Evolutionary conservation across 2,329 filamentous ascomycete species (phyloP), one percentile per base, ranked within the genome.

Genomic region (Hirsutella minnesotensis): DNA sequence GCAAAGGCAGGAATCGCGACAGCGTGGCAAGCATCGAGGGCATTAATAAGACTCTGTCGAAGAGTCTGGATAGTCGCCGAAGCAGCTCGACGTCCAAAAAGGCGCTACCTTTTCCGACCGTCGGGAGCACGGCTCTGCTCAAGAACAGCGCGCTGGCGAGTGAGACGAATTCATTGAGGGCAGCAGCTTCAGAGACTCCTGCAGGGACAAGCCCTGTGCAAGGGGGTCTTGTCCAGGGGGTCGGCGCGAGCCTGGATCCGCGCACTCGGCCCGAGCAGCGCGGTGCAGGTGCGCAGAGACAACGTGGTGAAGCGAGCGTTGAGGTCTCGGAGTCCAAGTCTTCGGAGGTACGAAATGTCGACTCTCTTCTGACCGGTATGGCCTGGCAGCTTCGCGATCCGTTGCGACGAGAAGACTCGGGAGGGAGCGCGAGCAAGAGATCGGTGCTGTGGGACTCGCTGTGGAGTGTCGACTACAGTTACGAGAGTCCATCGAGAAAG

Each of bases 11-110:
- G 54, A 62, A 59, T 19, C 56, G 64, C 10, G 66, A 68, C 36
- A 62, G 68, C 43, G 66, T 72, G 24, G 67, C 73, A 13, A 77
- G 75, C 46, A 83, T 83, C 45, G 81, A 83, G 49, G 81, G 79
- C 20, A 82, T 85, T 40, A 86, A 83, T 54, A 84, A 82, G 63
- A 86, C 82, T 5, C 67, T 89, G 13, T 89, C 82, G 46, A 94
- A 86, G 65, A 95, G 86, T 59, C 75, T 96, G 21, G 89, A 95
- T 60, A 94, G 85, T 62, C 80, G 90, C 41, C 82, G 90, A 36
- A 94, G 86, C 58, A 95, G 89, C 62, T 85, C 83, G 13, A 83
- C 76, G 42, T 94, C 86, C 45, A 89, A 84, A 63, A 89, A 87
- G 58, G 82, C 83, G 30, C 61, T 79, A 9, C 77, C 75, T 2